A percentile compares a stretch with the other conserved stretches of the same genome.
phyloP scores from a whole-genome alignment of 2,329 filamentous ascomycete species.

The Xylariaceae sp. region DNA sequence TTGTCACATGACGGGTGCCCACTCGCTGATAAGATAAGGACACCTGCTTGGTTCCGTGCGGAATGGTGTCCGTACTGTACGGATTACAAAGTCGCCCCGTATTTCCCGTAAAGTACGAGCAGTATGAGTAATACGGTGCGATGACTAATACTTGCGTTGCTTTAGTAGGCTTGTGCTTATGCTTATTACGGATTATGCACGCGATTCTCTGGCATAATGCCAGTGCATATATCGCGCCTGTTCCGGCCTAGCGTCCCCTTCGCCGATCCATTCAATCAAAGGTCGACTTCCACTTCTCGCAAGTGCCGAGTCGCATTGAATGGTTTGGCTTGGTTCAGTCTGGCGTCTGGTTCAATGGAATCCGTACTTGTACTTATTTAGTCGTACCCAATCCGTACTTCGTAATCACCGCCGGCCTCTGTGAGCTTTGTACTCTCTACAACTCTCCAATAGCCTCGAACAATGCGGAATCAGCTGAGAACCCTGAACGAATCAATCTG shows the following conservation, averaged over 20 bases:
- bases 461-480: conserved; percentile 2
- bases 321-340: too few species aligned
- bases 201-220: conserved; percentile 12
- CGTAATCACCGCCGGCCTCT: conserved; percentile 16
- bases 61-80: not conserved
- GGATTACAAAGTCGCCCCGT: too few species aligned
- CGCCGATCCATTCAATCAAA: not conserved
- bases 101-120: not conserved
- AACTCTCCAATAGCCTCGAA: not conserved
- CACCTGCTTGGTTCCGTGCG: too few species aligned
- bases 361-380: not conserved
- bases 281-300: too few species aligned
- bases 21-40: not conserved
- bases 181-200: not conserved
- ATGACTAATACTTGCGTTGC: not conserved
- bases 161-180: not conserved
- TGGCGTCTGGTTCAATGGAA: too few species aligned
- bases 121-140: not conserved
- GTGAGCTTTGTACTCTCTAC: not conserved
- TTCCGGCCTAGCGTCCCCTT: not conserved
- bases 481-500: not conserved
- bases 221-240: conserved; percentile 13
- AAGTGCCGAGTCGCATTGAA: not conserved
- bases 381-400: not conserved
- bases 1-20: not conserved